These are phyloP conservation scores for Cladosporium colombiae DNA, from an alignment of 2,329 filamentous ascomycete species.

Conservation along the genomic window DNA sequence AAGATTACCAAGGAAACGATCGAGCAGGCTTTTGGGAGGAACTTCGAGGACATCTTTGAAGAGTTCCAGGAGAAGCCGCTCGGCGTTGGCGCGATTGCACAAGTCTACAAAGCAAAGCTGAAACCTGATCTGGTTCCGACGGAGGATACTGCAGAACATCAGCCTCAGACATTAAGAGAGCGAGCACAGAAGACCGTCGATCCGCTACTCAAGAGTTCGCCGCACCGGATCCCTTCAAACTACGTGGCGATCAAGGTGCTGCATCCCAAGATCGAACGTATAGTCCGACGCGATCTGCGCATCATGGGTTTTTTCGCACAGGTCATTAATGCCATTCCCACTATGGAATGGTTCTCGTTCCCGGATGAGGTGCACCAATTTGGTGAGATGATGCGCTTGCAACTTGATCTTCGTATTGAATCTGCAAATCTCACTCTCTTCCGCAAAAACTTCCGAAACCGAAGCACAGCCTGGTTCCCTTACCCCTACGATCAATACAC, in stretches of 20 bases:
- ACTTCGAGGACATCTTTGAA: conserved; percentile 90
- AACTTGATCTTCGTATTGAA: conserved; percentile 92
- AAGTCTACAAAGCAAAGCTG: conserved; percentile 94
- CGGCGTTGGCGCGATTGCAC: conserved; percentile 93
- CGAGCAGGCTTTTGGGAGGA: conserved; percentile 74
- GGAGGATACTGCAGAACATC: conserved; percentile 57
- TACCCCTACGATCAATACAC: conserved; percentile 92
- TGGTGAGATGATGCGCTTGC: conserved; percentile 98
- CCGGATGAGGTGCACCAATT: conserved; percentile 94
- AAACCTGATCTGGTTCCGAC: conserved; percentile 73
- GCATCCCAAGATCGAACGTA: conserved; percentile 86
- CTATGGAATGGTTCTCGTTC: conserved; percentile 94
- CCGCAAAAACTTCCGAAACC: conserved; percentile 83
- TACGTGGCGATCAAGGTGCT: conserved; percentile 97
- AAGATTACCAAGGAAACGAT: conserved; percentile 77
- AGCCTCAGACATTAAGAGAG: conserved; percentile 60
- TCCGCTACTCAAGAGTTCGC: conserved; percentile 80
- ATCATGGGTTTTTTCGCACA: conserved; percentile 94
- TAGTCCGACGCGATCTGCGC: conserved; percentile 82
- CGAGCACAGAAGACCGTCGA: conserved; percentile 81
- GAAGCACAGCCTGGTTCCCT: conserved; percentile 94
- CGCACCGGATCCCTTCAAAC: conserved; percentile 79
- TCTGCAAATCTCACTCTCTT: conserved; percentile 86
- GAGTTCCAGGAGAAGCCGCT: conserved; percentile 89
- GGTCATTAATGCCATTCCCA: conserved; percentile 81